Percentiles rank a stretch among this genome's conserved stretches.
phyloP scores from a whole-genome alignment of 2,329 filamentous ascomycete species.

The Fusarium sp. region DNA sequence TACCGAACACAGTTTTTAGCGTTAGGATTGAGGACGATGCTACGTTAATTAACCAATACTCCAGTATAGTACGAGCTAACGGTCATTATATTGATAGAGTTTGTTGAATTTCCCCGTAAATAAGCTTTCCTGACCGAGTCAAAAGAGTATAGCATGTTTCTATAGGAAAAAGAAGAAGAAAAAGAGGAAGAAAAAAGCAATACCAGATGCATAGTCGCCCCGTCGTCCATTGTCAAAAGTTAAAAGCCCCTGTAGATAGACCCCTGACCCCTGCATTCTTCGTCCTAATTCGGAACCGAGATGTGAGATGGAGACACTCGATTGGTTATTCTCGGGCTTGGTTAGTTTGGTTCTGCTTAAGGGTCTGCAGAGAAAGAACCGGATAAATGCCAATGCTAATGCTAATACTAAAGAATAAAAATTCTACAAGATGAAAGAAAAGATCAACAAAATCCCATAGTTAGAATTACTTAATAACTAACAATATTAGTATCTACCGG shows the following conservation, averaged over 20 bases:
- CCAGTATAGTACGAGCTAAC: neutral
- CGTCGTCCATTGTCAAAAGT: neutral
- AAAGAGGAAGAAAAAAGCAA: neutral
- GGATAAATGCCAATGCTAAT: neutral
- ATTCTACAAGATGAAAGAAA: neutral
- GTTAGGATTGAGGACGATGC: neutral
- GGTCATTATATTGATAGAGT: neutral
- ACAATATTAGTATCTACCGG: neutral
- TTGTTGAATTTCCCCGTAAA: neutral
- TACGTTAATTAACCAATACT: neutral
- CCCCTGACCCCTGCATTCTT: slow-evolving; percentile 24
- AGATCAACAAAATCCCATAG: neutral
- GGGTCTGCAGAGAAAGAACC: slow-evolving; percentile 3
- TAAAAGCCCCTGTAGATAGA: slow-evolving; percentile 11
- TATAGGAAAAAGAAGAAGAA: neutral
- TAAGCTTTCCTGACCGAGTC: neutral
- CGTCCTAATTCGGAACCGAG: slow-evolving; percentile 18
- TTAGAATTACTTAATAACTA: neutral
- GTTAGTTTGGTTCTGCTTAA: slow-evolving; percentile 3
- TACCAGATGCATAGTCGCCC: neutral
- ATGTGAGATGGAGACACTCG: slow-evolving; percentile 12
- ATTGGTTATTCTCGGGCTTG: slow-evolving; percentile 30
- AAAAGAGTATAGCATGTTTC: neutral
- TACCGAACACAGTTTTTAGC: slow-evolving; percentile 15
- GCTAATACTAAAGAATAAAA: neutral